A percentile compares a stretch with the other conserved stretches of the same genome.
phyloP scores from a whole-genome alignment of 768 basidiomycete species.

The Royoungia palumana region DNA sequence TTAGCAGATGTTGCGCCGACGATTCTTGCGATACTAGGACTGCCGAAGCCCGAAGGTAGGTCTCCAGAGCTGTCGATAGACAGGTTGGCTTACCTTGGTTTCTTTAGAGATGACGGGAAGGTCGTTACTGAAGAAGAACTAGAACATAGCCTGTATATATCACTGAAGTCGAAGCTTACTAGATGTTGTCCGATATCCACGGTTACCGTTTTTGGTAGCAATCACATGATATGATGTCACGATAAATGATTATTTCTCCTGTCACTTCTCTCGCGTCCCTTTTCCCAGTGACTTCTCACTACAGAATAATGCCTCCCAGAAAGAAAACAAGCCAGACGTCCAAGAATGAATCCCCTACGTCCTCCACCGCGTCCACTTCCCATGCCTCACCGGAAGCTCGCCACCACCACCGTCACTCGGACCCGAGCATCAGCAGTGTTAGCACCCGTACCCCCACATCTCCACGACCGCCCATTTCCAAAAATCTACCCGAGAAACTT shows the following conservation, averaged over 20 bases:
- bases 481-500: neutral
- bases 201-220: too few species aligned
- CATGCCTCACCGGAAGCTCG: conserved; percentile 7
- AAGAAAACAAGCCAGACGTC: conserved; percentile 12
- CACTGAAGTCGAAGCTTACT: too few species aligned
- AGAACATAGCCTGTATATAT: conserved; percentile 8
- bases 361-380: conserved; percentile 5
- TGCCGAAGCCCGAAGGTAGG: conserved; percentile 68
- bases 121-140: conserved; percentile 28
- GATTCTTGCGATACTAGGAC: conserved; percentile 71
- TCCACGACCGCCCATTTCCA: neutral
- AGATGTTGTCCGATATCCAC: too few species aligned
- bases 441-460: neutral
- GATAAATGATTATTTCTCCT: too few species aligned
- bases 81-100: neutral
- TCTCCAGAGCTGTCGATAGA: neutral
- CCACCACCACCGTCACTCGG: conserved; percentile 17
- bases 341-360: conserved; percentile 2
- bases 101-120: conserved; percentile 29
- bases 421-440: conserved; percentile 16
- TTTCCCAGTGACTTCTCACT: too few species aligned
- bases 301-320: conserved; percentile 13
- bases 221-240: conserved; percentile 23
- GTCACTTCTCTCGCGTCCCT: neutral
- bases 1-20: conserved; percentile 92